phyloP scores from a whole-genome alignment of 345 rosid genomes.

The Camelina neglecta region DNA sequence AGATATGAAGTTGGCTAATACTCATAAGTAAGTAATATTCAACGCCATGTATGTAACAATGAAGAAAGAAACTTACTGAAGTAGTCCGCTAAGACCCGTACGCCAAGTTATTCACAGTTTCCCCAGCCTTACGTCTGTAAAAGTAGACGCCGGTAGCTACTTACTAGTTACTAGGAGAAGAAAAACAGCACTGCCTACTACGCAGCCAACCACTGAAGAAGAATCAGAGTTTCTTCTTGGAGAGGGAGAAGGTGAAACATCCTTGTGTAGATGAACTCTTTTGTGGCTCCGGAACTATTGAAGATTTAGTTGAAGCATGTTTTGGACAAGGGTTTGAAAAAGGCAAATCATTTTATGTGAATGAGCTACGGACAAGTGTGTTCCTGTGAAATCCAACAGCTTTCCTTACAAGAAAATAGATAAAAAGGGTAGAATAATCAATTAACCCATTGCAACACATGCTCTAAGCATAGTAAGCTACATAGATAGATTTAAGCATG shows the following conservation, averaged over 20 bases:
- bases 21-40: not conserved
- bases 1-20: not conserved
- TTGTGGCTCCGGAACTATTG: conserved; percentile 17
- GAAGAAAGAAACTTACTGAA: conserved; percentile 64
- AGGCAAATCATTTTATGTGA: not conserved
- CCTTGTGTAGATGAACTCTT: conserved; percentile 21
- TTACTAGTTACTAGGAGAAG: conserved; percentile 40
- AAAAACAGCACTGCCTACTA: conserved; percentile 46
- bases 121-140: conserved; percentile 51
- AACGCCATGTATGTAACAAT: not conserved
- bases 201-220: conserved; percentile 40
- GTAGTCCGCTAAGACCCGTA: conserved; percentile 95
- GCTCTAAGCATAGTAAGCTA: not conserved
- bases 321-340: conserved; percentile 9
- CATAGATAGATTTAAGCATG: not conserved
- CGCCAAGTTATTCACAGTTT: conserved; percentile 84
- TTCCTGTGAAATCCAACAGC: conserved; percentile 48
- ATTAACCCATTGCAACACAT: not conserved
- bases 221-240: conserved; percentile 19
- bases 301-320: not conserved
- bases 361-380: conserved; percentile 28
- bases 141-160: conserved; percentile 46
- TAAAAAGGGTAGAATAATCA: not conserved
- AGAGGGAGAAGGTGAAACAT: conserved; percentile 29
- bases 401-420: conserved; percentile 43